Evolutionary conservation across 352 stramenopile species (phyloP), one percentile per base, ranked within the genome.

Genomic region (Thalassiosira livingstoniorum): DNA sequence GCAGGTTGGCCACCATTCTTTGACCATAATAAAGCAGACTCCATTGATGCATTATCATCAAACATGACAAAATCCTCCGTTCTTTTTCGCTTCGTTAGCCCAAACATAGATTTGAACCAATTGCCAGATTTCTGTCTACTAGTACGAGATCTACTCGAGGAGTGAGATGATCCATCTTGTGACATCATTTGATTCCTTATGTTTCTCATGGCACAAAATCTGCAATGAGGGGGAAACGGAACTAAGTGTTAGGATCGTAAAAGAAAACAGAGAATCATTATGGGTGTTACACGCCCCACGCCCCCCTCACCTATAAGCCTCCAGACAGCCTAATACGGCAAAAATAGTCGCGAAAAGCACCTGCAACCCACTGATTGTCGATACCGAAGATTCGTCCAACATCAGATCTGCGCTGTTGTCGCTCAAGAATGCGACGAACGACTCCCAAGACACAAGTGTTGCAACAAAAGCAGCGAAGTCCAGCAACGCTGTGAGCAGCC

Each of bases 1-100:
- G 35, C 71, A 34, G 78, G 78, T 73, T 86, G 71, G 43, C 53
- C 53, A 35, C 57, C 68, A 69, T 86, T 58, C 67, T 85, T 75
- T 2, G 71, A 78, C 78, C 78, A 86, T 23, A 86, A 61, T 37
- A 86, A 72, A 4, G 78, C 34, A 37, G 78, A 86, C 65, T 86
- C 71, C 71, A 86, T 75, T 23, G 78, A 86, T 43, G 78, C 67
- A 75, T 86, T 73, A 55, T 86, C 78, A 53, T 86, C 71, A 75
- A 86, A 82, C 51, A 86, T 57, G 21, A 86, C 72, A 65, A 86
- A 78, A 25, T 86, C 78, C 45, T 86, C 72, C 10, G 72, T 68
- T 53, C 64, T 43, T 37, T 82, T 81, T 45, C 62, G 72, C 71
- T 86, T 86, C 0, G 29, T 25, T 2, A 78, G 25, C 32, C 78